A percentile compares a stretch with the other conserved stretches of the same genome.
phyloP scores from a whole-genome alignment of 2,329 filamentous ascomycete genomes.

The Pseudogymnoascus sp. region DNA sequence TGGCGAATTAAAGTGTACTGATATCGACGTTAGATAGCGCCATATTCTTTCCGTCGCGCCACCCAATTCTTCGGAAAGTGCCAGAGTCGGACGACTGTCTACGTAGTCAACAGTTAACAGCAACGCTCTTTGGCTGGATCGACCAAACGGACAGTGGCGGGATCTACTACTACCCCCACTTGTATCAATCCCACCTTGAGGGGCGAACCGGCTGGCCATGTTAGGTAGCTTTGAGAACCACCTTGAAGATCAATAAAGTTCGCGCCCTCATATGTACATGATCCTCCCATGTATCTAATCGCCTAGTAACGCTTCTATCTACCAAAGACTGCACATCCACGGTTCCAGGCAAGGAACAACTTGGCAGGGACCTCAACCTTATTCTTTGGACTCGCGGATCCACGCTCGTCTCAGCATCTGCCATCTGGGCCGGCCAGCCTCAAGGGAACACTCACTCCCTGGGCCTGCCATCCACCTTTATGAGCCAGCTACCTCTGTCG shows the following conservation, averaged over 20 bases:
- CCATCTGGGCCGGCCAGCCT: neutral
- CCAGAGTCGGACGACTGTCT: neutral
- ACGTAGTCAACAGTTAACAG: neutral
- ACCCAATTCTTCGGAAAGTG: neutral
- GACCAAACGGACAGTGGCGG: neutral
- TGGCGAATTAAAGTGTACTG: neutral
- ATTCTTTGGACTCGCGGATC: neutral
- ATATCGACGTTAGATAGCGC: neutral
- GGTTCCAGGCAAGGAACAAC: neutral
- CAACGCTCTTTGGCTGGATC: neutral
- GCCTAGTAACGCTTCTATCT: neutral
- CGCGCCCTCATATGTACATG: neutral
- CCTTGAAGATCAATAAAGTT: neutral
- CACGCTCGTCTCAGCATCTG: neutral
- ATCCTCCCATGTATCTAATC: neutral
- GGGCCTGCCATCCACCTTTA: conserved; percentile 10
- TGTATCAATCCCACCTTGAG: neutral
- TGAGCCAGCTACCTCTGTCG: conserved; percentile 15
- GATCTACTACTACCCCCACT: neutral
- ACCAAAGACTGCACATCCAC: neutral
- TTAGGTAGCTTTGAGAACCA: neutral
- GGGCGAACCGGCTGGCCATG: neutral
- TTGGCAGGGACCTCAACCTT: neutral
- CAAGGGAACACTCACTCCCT: neutral
- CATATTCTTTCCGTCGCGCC: neutral